A percentile compares a stretch with the other conserved stretches of the same genome.
These are phyloP conservation scores for Talaromyces wortmannii DNA, from an alignment of 495 filamentous ascomycete genomes.

Conservation along the genomic window DNA sequence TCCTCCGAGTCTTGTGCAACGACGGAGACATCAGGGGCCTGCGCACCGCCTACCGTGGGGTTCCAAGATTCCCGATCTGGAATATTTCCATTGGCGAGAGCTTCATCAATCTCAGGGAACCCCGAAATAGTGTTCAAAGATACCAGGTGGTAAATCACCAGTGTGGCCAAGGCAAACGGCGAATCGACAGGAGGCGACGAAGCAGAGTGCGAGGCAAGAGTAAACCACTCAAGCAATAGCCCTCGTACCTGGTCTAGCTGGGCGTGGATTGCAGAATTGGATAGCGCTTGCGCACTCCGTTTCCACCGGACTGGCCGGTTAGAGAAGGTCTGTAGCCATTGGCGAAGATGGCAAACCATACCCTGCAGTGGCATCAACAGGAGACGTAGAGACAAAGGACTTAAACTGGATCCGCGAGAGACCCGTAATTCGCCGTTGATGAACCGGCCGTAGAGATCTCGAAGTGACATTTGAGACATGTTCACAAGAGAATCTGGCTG, in stretches of 20 bases:
- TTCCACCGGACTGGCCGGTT: neutral
- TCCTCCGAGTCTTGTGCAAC: constrained; percentile 18
- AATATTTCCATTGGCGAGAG: constrained; percentile 42
- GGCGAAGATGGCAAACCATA: constrained; percentile 38
- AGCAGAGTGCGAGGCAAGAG: neutral
- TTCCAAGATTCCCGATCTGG: constrained; percentile 11
- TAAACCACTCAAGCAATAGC: constrained; percentile 51
- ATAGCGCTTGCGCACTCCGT: neutral
- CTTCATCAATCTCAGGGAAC: constrained; percentile 51
- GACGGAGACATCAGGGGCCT: constrained; percentile 46
- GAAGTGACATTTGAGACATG: constrained; percentile 40
- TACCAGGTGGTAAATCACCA: constrained; percentile 60
- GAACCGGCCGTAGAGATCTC: constrained; percentile 51
- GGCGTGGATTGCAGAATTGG: constrained; percentile 30
- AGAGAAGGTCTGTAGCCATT: constrained; percentile 41
- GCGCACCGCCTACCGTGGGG: constrained; percentile 1
- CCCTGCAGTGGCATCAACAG: constrained; percentile 47
- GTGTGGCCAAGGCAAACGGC: constrained; percentile 28
- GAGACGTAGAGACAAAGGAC: constrained; percentile 15
- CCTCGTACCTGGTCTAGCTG: constrained; percentile 48
- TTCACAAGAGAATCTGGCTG: constrained; percentile 22
- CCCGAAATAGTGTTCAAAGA: constrained; percentile 51
- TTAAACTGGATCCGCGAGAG: constrained; percentile 38
- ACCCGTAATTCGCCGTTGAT: constrained; percentile 36
- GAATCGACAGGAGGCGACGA: constrained; percentile 21